phyloP scores from a whole-genome alignment of 2,329 filamentous ascomycete genomes.

The Uncinocarpus reesii region DNA sequence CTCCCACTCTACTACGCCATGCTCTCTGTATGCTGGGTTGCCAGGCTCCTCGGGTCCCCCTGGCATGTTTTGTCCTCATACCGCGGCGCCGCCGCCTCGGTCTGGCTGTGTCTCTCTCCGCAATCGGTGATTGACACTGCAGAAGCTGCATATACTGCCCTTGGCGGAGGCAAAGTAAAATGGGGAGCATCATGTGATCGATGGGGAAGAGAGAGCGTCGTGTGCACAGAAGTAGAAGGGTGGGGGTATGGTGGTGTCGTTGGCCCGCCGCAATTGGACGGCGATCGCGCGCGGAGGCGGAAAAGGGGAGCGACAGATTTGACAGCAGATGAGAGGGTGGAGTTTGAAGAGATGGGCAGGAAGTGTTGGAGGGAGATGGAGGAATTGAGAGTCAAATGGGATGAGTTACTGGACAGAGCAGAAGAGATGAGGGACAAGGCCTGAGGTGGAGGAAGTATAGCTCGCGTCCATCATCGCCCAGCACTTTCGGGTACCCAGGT shows the following conservation, averaged over 20 bases:
- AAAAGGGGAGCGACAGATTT: slow-evolving; percentile 49
- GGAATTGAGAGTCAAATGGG: slow-evolving; percentile 33
- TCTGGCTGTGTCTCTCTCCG: slow-evolving; percentile 65
- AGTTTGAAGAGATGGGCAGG: slow-evolving; percentile 34
- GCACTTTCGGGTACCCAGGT: too few species aligned
- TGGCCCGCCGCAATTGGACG: slow-evolving; percentile 42
- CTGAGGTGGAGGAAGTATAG: neutral
- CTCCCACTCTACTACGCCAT: slow-evolving; percentile 61
- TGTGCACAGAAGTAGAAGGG: slow-evolving; percentile 71
- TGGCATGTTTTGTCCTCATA: slow-evolving; percentile 79
- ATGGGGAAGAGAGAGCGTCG: slow-evolving; percentile 50
- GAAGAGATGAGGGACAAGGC: slow-evolving; percentile 13
- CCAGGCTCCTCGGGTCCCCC: slow-evolving; percentile 68
- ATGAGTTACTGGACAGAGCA: slow-evolving; percentile 29
- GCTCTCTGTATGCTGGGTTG: slow-evolving; percentile 56
- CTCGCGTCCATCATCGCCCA: neutral
- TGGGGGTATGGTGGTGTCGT: slow-evolving; percentile 60
- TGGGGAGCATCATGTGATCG: slow-evolving; percentile 70
- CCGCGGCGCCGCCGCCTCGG: slow-evolving; percentile 61
- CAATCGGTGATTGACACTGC: slow-evolving; percentile 36
- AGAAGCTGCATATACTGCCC: slow-evolving; percentile 43
- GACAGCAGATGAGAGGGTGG: slow-evolving; percentile 37
- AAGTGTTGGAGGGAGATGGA: slow-evolving; percentile 37
- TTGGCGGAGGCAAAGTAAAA: slow-evolving; percentile 55
- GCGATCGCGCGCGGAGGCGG: slow-evolving; percentile 46